Percentiles rank a stretch among this genome's conserved stretches.
Conservation (phyloP, 805 yeast genomes). For the Metschnikowia peoriensis region DNA sequence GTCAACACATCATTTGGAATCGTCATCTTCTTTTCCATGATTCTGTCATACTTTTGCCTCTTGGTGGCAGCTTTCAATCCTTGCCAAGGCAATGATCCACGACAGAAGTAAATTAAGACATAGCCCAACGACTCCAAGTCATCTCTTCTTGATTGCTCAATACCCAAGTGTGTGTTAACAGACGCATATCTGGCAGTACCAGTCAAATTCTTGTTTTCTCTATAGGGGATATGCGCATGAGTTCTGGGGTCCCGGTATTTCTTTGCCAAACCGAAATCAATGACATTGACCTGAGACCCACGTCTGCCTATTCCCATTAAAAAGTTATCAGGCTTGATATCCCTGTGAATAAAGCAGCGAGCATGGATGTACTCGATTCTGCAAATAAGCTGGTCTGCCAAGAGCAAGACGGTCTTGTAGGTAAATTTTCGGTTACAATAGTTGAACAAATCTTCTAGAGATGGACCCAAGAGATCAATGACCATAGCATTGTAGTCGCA, state of each 20-base stretch:
- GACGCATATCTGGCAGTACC: slow-evolving; percentile 24
- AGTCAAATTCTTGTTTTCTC: slow-evolving; percentile 23
- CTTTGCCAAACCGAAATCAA: slow-evolving; percentile 92
- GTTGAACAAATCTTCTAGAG: slow-evolving; percentile 91
- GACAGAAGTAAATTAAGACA: slow-evolving; percentile 22
- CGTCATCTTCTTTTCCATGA: slow-evolving; percentile 25
- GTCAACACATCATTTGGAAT: slow-evolving; percentile 22
- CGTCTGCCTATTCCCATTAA: slow-evolving; percentile 88
- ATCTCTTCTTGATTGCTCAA: slow-evolving; percentile 22
- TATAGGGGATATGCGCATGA: slow-evolving; percentile 80
- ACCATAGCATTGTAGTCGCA: slow-evolving; percentile 97
- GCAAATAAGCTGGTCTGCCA: slow-evolving; percentile 93
- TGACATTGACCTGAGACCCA: slow-evolving; percentile 92
- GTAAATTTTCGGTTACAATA: slow-evolving; percentile 93
- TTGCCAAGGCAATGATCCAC: slow-evolving; percentile 24
- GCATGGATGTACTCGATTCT: slow-evolving; percentile 96
- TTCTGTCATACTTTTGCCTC: slow-evolving; percentile 23
- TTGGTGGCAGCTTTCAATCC: slow-evolving; percentile 24
- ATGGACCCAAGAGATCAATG: slow-evolving; percentile 92
- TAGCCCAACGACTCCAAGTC: slow-evolving; percentile 24
- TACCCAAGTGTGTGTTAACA: slow-evolving; percentile 23
- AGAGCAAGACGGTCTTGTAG: slow-evolving; percentile 84
- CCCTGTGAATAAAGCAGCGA: slow-evolving; percentile 83
- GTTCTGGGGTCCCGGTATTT: slow-evolving; percentile 93
- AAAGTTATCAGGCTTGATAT: slow-evolving; percentile 81